These are phyloP conservation scores for Desmodesmus armatus DNA, from an alignment of 139 green algal species.

Conservation along the genomic window DNA sequence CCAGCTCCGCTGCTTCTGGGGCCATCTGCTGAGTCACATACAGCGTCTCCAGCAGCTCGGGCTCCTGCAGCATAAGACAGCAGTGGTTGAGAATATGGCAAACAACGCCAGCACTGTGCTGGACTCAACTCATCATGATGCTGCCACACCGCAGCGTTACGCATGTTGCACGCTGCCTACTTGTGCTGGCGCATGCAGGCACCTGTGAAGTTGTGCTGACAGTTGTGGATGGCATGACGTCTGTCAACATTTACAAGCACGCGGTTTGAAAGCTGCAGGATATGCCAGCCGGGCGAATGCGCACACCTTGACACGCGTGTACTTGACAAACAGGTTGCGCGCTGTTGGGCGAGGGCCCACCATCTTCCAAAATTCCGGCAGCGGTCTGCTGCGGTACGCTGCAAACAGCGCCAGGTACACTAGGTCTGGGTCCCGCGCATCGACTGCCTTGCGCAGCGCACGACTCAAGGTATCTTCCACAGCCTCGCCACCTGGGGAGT, in stretches of 20 bases:
- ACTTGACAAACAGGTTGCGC: slow-evolving; percentile 74
- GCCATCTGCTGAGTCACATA: slow-evolving; percentile 39
- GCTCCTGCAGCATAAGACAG: slow-evolving; percentile 57
- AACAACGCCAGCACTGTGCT: no score
- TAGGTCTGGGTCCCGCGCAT: slow-evolving; percentile 87
- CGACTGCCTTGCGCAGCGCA: slow-evolving; percentile 78
- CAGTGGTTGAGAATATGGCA: no score
- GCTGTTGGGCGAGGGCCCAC: slow-evolving; percentile 53
- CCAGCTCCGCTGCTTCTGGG: slow-evolving; percentile 33
- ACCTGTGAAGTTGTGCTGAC: no score
- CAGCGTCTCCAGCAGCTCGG: slow-evolving; percentile 72
- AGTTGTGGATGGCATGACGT: no score
- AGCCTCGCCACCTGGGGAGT: neutral
- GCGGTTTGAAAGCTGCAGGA: neutral
- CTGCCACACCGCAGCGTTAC: no score
- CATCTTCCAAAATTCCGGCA: slow-evolving; percentile 69
- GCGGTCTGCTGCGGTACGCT: slow-evolving; percentile 52
- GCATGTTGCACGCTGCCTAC: no score
- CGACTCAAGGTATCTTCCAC: slow-evolving; percentile 51
- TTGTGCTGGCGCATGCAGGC: no score
- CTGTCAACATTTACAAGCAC: no score
- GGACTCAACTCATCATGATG: no score
- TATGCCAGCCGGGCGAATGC: no score
- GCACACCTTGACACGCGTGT: slow-evolving; percentile 66
- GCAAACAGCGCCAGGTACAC: slow-evolving; percentile 81